phyloP scores from a whole-genome alignment of 208 protist genomes.

The Tritrichomonas foetus region DNA sequence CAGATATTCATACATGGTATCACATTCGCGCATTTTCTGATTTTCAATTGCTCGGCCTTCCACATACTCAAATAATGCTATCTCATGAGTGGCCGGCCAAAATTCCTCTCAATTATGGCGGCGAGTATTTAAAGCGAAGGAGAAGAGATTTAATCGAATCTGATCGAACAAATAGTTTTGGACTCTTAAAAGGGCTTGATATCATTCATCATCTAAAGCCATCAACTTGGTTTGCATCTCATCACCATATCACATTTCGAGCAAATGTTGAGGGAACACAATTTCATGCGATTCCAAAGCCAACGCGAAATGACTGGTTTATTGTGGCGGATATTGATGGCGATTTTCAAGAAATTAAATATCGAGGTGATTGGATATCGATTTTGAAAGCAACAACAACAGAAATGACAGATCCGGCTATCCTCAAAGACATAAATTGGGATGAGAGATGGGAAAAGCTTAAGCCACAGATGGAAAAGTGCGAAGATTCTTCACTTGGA shows the following conservation, averaged over 20 bases:
- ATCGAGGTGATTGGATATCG: background rate
- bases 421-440: background rate
- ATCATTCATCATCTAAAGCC: background rate
- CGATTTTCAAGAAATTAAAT: background rate
- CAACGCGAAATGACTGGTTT: background rate
- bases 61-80: background rate
- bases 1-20: slow-evolving; percentile 3
- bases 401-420: background rate
- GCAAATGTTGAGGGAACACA: background rate
- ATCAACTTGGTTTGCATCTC: background rate
- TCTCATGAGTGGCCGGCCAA: slow-evolving; percentile 8
- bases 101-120: background rate
- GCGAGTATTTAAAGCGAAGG: background rate
- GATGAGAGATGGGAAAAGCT: background rate
- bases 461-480: background rate
- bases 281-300: background rate
- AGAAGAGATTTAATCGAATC: background rate
- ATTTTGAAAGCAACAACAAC: slow-evolving; percentile 10
- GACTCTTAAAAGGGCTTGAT: background rate
- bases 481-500: background rate
- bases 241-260: background rate
- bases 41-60: background rate
- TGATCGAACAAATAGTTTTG: background rate
- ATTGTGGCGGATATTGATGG: background rate
- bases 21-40: slow-evolving; percentile 7